phyloP scores from a whole-genome alignment of 1,284 basidiomycete species.

The Ustilago tritici region DNA sequence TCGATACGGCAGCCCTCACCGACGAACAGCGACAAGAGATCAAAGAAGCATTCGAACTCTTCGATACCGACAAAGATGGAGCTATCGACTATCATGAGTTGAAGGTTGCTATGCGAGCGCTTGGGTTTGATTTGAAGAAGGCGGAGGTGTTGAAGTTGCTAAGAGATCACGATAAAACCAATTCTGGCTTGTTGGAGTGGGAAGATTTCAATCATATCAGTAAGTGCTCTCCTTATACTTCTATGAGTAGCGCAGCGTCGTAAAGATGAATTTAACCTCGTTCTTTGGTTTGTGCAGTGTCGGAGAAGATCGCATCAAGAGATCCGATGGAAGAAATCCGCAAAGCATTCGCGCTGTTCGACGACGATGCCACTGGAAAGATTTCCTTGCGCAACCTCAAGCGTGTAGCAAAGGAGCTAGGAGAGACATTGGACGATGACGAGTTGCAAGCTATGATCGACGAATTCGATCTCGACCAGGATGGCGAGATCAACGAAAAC shows the following conservation, averaged over 20 bases:
- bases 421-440: constrained; percentile 94
- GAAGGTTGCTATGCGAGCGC: constrained; percentile 96
- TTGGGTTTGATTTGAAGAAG: constrained; percentile 98
- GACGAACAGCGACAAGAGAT: constrained; percentile 98
- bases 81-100: constrained; percentile 87
- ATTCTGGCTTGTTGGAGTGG: constrained; percentile 91
- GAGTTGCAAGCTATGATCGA: constrained; percentile 99
- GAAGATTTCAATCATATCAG: constrained; percentile 96
- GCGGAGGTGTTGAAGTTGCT: constrained; percentile 95
- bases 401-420: constrained; percentile 95
- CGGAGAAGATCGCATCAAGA: constrained; percentile 87
- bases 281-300: constrained; percentile 76
- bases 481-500: constrained; percentile 94
- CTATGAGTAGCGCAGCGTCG: not conserved
- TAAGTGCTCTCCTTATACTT: constrained; percentile 73
- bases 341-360: constrained; percentile 94
- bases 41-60: constrained; percentile 98
- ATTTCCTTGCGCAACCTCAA: constrained; percentile 91
- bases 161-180: constrained; percentile 89
- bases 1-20: constrained; percentile 73
- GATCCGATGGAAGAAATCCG: constrained; percentile 97
- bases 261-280: too few relatives aligned
- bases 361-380: constrained; percentile 94
- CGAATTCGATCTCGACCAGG: constrained; percentile 98
- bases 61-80: constrained; percentile 99